phyloP scores from a whole-genome alignment of 495 filamentous ascomycete species.

The Oleoguttula mirabilis region DNA sequence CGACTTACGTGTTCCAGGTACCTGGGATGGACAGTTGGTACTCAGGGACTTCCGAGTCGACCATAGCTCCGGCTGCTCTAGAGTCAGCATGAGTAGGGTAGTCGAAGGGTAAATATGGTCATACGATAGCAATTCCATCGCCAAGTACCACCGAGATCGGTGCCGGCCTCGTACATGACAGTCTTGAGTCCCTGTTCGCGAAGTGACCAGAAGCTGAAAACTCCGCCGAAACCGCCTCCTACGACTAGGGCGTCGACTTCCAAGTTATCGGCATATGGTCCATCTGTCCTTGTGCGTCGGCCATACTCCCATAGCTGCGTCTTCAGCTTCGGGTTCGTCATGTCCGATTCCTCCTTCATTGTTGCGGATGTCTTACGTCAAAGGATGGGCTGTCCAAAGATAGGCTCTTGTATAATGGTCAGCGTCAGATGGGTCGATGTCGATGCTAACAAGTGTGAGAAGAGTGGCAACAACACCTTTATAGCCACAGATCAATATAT shows the following conservation, averaged over 20 bases:
- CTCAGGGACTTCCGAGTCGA: slow-evolving; percentile 39
- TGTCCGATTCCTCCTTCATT: too few species aligned
- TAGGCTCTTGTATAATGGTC: too few species aligned
- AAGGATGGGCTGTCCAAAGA: too few species aligned
- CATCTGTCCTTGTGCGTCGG: not conserved
- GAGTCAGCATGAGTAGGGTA: slow-evolving; percentile 4
- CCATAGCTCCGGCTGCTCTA: slow-evolving; percentile 28
- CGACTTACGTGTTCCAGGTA: slow-evolving; percentile 33
- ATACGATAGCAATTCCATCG: slow-evolving; percentile 1
- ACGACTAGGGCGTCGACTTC: slow-evolving; percentile 24
- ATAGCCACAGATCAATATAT: too few species aligned
- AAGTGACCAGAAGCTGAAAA: slow-evolving; percentile 32
- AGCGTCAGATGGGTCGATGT: too few species aligned
- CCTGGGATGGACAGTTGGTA: slow-evolving; percentile 42
- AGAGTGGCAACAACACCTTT: too few species aligned
- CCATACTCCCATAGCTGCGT: slow-evolving; percentile 10
- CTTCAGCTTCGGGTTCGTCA: too few species aligned
- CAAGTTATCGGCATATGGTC: slow-evolving; percentile 15
- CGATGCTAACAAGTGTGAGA: too few species aligned
- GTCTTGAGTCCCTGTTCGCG: slow-evolving; percentile 31
- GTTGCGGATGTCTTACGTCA: too few species aligned
- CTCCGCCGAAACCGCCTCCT: slow-evolving; percentile 35
- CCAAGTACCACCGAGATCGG: slow-evolving; percentile 40
- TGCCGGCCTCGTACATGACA: slow-evolving; percentile 38
- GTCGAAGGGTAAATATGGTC: not conserved